Base-by-base conservation (phyloP, 2,329 filamentous ascomycete genomes). In the Colletotrichum sidae region DNA sequence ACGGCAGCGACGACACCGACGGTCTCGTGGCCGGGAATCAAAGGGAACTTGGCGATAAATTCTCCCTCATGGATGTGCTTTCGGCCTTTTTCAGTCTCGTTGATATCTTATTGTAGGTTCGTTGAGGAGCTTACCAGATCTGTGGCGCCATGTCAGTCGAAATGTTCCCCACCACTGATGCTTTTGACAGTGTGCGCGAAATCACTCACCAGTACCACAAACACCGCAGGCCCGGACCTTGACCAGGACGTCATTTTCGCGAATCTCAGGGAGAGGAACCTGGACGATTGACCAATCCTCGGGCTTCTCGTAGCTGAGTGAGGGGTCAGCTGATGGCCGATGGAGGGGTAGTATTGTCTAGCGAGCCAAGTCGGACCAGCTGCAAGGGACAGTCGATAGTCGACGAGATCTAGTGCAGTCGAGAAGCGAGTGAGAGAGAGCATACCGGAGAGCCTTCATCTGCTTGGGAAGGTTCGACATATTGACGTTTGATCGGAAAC, bases 141-240 rank as follows among this genome's bases (percentile, higher is more conserved):
- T 79, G 58, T 45, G 15, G 52, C 47, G 41, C 69, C 83, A 7
- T 17, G 58, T 68, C 11, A 69, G 55, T 56, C 35, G 13, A 10
- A 47, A 12, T 11, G 47, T n/a, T 35, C n/a, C 52, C 25, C 15
- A 39, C 25, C 25, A 12, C 17, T 41, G 15, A 41, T 11, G 9
- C 11, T 41, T 46, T n/a, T 11, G 37, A 25, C 11, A 15, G 7
- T 13, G 13, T 41, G 41, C 25, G n/a, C 11, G 7, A 11, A 9
- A 12, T 35, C 8, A 78, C 74, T 79, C 72, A 77, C 84, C 84
- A 69, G 84, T 86, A 69, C 85, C 84, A 70, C 87, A 89, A 67
- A 89, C 86, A 80, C 87, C 87, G 70, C 86, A 89, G 60, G 86
- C 88, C 78, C 90, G 90, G 72, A 91, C 88, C 78, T 90, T 88